Evolutionary conservation across 495 filamentous ascomycete species (phyloP).

Genomic region (Cudoniella acicularis): DNA sequence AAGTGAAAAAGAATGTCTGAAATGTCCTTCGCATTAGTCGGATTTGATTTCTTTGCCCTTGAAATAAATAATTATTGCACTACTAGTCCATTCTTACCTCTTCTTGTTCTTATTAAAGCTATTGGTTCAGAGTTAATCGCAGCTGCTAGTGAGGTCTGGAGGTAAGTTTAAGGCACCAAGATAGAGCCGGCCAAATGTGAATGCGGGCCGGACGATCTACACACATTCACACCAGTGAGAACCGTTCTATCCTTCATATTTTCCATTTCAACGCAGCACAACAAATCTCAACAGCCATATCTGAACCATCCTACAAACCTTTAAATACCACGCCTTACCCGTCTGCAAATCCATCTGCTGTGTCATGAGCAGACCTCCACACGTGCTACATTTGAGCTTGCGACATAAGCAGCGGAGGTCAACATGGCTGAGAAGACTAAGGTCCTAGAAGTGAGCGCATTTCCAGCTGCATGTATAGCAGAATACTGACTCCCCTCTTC

Average conservation of each 20-base stretch:
- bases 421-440: slow-evolving; percentile 25
- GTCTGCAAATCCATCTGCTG: neutral
- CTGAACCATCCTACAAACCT: neutral
- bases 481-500: slow-evolving; percentile 17
- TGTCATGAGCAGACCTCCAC: slow-evolving; percentile 10
- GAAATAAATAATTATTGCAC: too few species aligned
- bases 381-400: slow-evolving; percentile 7
- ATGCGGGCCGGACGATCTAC: neutral
- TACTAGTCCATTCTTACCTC: too few species aligned
- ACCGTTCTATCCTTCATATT: neutral
- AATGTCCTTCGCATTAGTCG: too few species aligned
- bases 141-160: too few species aligned
- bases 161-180: neutral
- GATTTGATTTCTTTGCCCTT: too few species aligned
- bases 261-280: neutral
- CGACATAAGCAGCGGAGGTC: slow-evolving; percentile 4
- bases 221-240: neutral
- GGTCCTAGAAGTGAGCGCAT: slow-evolving; percentile 21
- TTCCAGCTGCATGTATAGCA: neutral
- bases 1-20: too few species aligned
- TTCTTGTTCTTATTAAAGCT: too few species aligned
- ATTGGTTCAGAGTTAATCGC: too few species aligned
- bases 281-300: neutral
- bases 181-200: neutral
- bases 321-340: neutral